Evolutionary conservation across 2,329 filamentous ascomycete species (phyloP).

Genomic region (Escovopsis sp.): DNA sequence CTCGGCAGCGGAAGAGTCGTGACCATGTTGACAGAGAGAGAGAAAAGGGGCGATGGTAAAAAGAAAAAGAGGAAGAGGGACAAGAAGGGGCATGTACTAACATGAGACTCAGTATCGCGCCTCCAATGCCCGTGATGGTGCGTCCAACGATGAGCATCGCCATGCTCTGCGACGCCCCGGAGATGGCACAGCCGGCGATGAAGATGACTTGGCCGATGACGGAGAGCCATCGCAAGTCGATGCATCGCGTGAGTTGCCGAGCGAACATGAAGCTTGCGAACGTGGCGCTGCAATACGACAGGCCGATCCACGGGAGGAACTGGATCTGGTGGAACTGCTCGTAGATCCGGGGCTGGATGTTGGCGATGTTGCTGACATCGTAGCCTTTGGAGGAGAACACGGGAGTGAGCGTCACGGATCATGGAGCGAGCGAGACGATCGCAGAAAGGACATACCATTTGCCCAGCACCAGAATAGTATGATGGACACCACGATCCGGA

Average conservation of each 20-base stretch:
- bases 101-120: too few species aligned
- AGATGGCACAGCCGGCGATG: slow-evolving; percentile 15
- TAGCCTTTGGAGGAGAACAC: slow-evolving; percentile 16
- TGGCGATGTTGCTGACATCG: slow-evolving; percentile 31
- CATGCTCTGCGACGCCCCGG: slow-evolving; percentile 16
- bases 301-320: slow-evolving; percentile 24
- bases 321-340: slow-evolving; percentile 27
- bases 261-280: slow-evolving; percentile 12
- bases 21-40: too few species aligned
- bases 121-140: neutral
- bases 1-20: too few species aligned
- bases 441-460: too few species aligned
- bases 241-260: neutral
- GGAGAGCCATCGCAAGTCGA: slow-evolving; percentile 6
- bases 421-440: too few species aligned
- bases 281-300: slow-evolving; percentile 17
- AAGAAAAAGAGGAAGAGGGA: slow-evolving; percentile 5
- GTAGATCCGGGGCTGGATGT: slow-evolving; percentile 44
- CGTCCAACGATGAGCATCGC: slow-evolving; percentile 18
- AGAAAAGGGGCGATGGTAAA: slow-evolving; percentile 1
- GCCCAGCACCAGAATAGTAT: too few species aligned
- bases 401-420: too few species aligned
- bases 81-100: too few species aligned
- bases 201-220: slow-evolving; percentile 14
- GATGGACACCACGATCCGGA: too few species aligned